A percentile compares a stretch with the other conserved stretches of the same genome.
Evolutionary conservation across 2,329 filamentous ascomycete species (phyloP).

Genomic region (Aspergillus uvarum): DNA sequence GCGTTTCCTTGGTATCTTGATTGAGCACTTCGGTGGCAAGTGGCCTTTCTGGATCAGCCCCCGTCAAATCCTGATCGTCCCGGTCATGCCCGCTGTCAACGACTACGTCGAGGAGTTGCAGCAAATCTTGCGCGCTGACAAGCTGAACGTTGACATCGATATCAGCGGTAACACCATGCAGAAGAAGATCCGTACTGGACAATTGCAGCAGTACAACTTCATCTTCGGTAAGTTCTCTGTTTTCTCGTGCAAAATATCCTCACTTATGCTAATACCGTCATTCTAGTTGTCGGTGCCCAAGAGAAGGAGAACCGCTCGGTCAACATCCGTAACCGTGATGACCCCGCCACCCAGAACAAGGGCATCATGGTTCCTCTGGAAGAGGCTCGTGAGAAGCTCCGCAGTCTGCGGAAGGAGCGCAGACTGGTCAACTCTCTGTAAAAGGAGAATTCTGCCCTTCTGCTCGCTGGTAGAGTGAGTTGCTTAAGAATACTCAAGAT

Average conservation of each 20-base stretch:
- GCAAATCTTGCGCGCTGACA: conserved; percentile 44
- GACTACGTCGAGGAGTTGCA: conserved; percentile 52
- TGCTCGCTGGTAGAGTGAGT: not conserved
- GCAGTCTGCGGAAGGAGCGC: conserved; percentile 47
- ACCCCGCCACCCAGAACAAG: conserved; percentile 61
- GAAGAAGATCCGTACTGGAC: conserved; percentile 53
- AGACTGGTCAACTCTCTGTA: conserved; percentile 44
- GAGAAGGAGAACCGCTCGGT: conserved; percentile 60
- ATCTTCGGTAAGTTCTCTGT: conserved; percentile 45
- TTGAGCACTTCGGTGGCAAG: conserved; percentile 53
- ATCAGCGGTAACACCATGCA: conserved; percentile 51
- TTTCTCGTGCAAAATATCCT: not conserved
- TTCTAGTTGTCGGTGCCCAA: conserved; percentile 59
- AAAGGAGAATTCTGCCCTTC: not conserved
- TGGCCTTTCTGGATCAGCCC: conserved; percentile 56
- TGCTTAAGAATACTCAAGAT: not conserved
- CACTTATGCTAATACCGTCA: conserved; percentile 15
- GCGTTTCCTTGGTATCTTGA: conserved; percentile 52
- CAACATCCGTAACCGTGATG: conserved; percentile 65
- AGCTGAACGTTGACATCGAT: conserved; percentile 51
- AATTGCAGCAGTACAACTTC: conserved; percentile 52
- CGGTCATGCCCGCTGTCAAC: conserved; percentile 51
- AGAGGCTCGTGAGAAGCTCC: conserved; percentile 57
- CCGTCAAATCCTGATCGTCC: conserved; percentile 51
- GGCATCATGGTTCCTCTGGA: conserved; percentile 62